Base-by-base conservation (phyloP, 495 filamentous ascomycete genomes). In the Terfezia boudieri region DNA sequence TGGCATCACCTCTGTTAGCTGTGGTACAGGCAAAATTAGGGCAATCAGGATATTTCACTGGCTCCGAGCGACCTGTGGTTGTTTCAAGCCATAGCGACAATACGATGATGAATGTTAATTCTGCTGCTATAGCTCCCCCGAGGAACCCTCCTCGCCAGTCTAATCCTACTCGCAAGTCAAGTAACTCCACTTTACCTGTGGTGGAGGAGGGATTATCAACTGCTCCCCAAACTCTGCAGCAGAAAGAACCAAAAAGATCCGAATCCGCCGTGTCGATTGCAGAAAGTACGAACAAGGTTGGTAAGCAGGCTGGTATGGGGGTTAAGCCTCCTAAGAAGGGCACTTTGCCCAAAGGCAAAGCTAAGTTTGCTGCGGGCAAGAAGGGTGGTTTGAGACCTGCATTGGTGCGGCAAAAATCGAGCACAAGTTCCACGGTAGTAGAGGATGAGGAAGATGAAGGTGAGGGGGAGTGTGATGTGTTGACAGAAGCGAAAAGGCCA, bases 391-490 rank as follows among this genome's bases (percentile, higher is more conserved):
- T 46, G 14, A 17, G 41, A 23, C 7, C 54, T 48, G 23, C 20
- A 38, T 10, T 49, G 22, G 16, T 38, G 37, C 36, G 43, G 36
- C 53, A 46, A 46, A 49, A 55, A 41, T 12, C 54, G 17, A 37
- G 22, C 11, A 26, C 36, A 9, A 16, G 20, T 8, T 23, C 37
- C 26, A 36, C 26, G 1, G 37, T 48, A 22, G 48, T 56, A 32
- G 54, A 52, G 48, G 12, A 32, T 20, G 54, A 51, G 54, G 17
- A 51, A 50, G 22, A 37, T 9, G 50, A 46, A 32, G 37, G 23
- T 35, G 50, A 22, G 16, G 8, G 52, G 37, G 36, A 56, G 17
- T 56, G 59, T 53, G 57, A 53, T n/a, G 60, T 51, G 23, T 51
- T 57, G 17, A 50, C 37, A 11, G 58, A 55, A 9, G 17, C 54